Conservation (phyloP, 2,329 filamentous ascomycete species). For the Domatiomyces globalis region DNA sequence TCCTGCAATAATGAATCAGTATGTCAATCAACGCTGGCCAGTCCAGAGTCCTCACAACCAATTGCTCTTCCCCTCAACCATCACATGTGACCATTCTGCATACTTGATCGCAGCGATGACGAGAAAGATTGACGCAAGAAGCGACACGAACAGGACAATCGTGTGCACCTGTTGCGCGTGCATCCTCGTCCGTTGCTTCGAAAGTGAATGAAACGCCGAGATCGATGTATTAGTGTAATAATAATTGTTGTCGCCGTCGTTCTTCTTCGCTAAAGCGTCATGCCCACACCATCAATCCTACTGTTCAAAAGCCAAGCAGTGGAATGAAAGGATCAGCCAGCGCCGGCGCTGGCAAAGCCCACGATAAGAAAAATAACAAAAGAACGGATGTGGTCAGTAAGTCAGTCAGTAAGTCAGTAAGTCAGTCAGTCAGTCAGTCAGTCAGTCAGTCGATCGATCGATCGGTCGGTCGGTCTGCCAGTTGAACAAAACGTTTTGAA, state of each 20-base stretch:
- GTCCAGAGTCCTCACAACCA: constrained; percentile 10
- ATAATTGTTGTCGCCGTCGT: not conserved
- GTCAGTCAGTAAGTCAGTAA: no score
- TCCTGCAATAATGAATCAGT: not conserved
- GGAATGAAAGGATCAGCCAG: constrained; percentile 6
- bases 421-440: no score
- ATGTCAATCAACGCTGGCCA: not conserved
- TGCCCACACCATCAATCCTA: not conserved
- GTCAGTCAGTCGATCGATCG: no score
- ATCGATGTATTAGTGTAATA: not conserved
- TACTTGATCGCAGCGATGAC: constrained; percentile 14
- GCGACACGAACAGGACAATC: constrained; percentile 8
- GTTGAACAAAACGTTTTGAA: no score
- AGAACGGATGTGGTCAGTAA: constrained; percentile 6
- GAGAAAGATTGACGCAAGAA: constrained; percentile 10
- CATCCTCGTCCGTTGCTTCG: constrained; percentile 3
- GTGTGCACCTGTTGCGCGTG: constrained; percentile 9
- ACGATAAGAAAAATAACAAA: constrained; percentile 1
- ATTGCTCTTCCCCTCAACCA: constrained; percentile 6
- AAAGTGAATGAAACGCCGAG: not conserved
- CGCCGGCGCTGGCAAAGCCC: constrained; percentile 7
- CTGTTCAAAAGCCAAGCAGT: constrained; percentile 1
- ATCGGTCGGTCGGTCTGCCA: no score
- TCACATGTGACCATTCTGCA: constrained; percentile 11
- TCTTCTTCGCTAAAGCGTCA: not conserved